Conservation (phyloP, 2,329 filamentous ascomycete genomes). For the Cyphellophora europaea region DNA sequence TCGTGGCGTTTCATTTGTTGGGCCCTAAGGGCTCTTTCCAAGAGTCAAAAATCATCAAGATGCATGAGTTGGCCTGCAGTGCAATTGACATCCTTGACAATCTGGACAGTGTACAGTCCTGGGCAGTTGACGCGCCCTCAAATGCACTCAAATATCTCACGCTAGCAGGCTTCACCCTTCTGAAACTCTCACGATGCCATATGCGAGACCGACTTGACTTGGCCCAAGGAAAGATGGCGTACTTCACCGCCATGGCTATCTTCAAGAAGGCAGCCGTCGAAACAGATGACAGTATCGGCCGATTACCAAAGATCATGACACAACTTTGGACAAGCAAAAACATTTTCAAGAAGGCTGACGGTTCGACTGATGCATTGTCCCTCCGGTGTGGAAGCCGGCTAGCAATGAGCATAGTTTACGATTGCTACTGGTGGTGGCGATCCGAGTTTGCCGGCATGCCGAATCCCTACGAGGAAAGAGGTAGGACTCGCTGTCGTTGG, state of each 20-base stretch:
- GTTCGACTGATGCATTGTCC: constrained; percentile 6
- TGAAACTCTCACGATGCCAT: constrained; percentile 6
- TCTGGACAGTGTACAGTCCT: constrained; percentile 5
- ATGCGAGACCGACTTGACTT: constrained; percentile 5
- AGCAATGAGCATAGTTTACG: constrained; percentile 8
- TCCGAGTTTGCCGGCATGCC: constrained; percentile 8
- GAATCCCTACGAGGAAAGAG: constrained; percentile 6
- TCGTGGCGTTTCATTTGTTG: constrained; percentile 7
- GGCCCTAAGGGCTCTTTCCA: constrained; percentile 2
- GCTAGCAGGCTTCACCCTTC: constrained; percentile 6
- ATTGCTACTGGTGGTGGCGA: constrained; percentile 11
- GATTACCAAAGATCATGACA: constrained; percentile 8
- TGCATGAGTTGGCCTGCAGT: constrained; percentile 5
- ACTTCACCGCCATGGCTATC: constrained; percentile 9
- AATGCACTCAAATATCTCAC: constrained; percentile 5
- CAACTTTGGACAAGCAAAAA: constrained; percentile 12
- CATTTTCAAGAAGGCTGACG: constrained; percentile 6
- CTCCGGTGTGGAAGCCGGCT: constrained; percentile 9
- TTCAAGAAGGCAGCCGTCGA: constrained; percentile 8
- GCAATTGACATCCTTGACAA: constrained; percentile 4
- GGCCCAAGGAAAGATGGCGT: constrained; percentile 6
- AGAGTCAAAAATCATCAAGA: neutral
- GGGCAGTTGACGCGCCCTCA: constrained; percentile 3
- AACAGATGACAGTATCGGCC: constrained; percentile 7
- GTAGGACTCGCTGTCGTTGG: neutral